phyloP scores from a whole-genome alignment of 1,284 basidiomycete genomes.

The Fistulina hepatica region DNA sequence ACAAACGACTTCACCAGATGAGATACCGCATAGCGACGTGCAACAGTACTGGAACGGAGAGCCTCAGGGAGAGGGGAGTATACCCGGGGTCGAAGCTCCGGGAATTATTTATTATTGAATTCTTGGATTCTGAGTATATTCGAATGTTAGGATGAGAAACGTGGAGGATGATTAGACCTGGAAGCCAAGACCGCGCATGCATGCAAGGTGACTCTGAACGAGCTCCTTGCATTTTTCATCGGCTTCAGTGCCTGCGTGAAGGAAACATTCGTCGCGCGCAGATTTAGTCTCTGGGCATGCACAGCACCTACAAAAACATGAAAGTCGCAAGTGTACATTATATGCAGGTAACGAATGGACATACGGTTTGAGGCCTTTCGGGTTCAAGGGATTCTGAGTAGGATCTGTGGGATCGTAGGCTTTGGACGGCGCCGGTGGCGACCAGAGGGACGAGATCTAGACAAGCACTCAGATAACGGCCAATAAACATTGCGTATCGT shows the following conservation, averaged over 20 bases:
- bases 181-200: constrained; percentile 87
- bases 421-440: constrained; percentile 18
- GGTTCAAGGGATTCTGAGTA: constrained; percentile 21
- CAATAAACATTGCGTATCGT: neutral
- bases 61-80: too few species aligned
- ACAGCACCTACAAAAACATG: constrained; percentile 56
- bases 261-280: constrained; percentile 86
- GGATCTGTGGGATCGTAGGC: constrained; percentile 16
- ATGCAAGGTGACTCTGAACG: constrained; percentile 72
- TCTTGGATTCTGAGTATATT: too few species aligned
- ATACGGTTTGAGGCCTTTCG: constrained; percentile 18
- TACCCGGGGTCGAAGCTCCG: too few species aligned
- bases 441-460: constrained; percentile 34
- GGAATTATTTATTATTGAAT: too few species aligned
- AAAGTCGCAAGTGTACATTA: constrained; percentile 2
- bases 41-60: too few species aligned
- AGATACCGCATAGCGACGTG: too few species aligned
- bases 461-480: neutral
- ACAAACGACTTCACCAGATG: too few species aligned
- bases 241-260: constrained; percentile 63
- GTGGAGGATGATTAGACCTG: constrained; percentile 41
- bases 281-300: constrained; percentile 94
- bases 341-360: constrained; percentile 17
- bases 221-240: constrained; percentile 73
- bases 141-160: too few species aligned